phyloP scores from a whole-genome alignment of 2,329 filamentous ascomycete genomes.

The Aspergillus luchuensis region DNA sequence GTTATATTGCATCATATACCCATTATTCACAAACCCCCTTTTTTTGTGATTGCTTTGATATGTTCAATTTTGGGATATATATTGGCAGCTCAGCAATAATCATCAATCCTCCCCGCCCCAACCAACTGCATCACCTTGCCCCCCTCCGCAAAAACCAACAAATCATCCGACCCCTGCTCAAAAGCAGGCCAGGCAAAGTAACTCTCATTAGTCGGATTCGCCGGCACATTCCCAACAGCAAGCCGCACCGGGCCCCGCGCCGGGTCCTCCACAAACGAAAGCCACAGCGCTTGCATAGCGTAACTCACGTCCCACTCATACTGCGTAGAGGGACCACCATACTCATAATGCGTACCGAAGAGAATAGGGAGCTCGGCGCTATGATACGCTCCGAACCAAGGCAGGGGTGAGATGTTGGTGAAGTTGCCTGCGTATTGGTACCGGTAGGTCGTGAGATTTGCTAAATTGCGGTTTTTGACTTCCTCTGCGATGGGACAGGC shows the following conservation, averaged over 20 bases:
- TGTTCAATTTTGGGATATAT: no score
- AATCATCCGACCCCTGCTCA: background rate
- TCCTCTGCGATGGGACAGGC: conserved; percentile 3
- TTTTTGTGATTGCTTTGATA: no score
- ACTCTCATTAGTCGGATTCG: background rate
- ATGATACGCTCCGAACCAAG: conserved; percentile 12
- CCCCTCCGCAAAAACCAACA: conserved; percentile 1
- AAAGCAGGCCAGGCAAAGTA: background rate
- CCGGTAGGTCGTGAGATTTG: conserved; percentile 2
- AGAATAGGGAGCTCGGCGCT: conserved; percentile 5
- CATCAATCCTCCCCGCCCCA: background rate
- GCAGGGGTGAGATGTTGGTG: conserved; percentile 9
- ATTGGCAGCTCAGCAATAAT: background rate
- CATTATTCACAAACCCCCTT: no score
- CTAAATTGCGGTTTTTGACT: conserved; percentile 3
- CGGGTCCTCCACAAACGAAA: conserved; percentile 1
- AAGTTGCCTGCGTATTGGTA: conserved; percentile 11
- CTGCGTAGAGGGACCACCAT: background rate
- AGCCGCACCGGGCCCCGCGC: background rate
- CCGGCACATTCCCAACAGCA: background rate
- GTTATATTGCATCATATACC: no score
- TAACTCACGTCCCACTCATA: conserved; percentile 9
- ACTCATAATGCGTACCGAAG: conserved; percentile 7
- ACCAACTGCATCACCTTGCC: background rate
- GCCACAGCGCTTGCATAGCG: conserved; percentile 4